Base-by-base conservation (phyloP, 805 yeast genomes). In the Pichia thaimueangensis region DNA sequence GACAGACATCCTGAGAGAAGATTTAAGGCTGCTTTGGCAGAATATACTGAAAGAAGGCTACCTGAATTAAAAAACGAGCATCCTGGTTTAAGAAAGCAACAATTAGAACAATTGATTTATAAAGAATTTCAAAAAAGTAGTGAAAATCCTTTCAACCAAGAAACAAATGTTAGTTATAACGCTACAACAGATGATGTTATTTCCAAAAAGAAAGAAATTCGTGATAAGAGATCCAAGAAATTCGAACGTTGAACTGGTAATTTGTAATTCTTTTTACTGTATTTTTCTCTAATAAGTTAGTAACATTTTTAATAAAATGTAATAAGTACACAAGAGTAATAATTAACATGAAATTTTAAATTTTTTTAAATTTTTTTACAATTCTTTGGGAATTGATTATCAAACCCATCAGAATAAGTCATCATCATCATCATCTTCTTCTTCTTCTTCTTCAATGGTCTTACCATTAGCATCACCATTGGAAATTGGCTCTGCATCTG, bases 1-100 rank as follows among this genome's bases (percentile, higher is more conserved):
- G 95, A 86, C 47, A 78, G 87, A 61, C 95, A 86, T 53, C 95
- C 95, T 9, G 95, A 86, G 67, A 76, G 94, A 64, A 75, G 95
- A 57, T 83, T 81, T 63, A 86, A 85, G 67, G 86, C 91, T 21
- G 95, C 95, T 0, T 69, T 69, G 43, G 70, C 76, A 11, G 86
- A 85, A 1, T 86, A 65, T 55, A 86, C 85, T 54, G 91, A 80
- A 48, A 66, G 70, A 43, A 72, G 91, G 54, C 57, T 82, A 32
- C 91, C 93, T 5, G 86, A 82, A 55, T 44, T 82, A 42, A 78
- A 80, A 62, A 71, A 78, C 58, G 95, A 86, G 61, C 69, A 80
- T 53, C 88, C 89, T 5, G 95, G 95, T 12, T 68, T 86, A 53
- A 74, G 94, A 55, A 70, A 80, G 55, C 85, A 82, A 57, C 95